Percentiles rank a stretch among this genome's conserved stretches.
Conservation (phyloP, 2,329 filamentous ascomycete species). For the Pseudogymnoascus sp. region DNA sequence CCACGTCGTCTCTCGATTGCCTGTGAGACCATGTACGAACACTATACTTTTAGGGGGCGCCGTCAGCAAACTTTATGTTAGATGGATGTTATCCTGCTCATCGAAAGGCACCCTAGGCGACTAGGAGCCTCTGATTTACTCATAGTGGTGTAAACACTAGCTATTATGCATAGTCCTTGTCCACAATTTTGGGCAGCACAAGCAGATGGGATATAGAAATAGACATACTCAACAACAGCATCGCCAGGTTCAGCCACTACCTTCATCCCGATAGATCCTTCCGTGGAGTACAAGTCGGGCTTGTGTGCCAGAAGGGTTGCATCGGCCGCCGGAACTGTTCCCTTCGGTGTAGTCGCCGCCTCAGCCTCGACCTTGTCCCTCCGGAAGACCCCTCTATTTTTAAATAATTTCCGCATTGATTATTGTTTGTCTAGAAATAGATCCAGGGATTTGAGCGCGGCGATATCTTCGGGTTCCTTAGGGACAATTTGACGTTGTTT, state of each 20-base stretch:
- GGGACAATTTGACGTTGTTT: neutral
- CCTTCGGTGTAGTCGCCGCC: neutral
- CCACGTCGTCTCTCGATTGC: constrained; percentile 35
- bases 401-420: neutral
- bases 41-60: constrained; percentile 24
- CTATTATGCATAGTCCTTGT: neutral
- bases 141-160: neutral
- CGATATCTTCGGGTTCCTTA: neutral
- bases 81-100: neutral
- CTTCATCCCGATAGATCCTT: constrained; percentile 12
- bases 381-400: neutral
- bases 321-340: neutral
- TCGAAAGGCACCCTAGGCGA: neutral
- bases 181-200: neutral
- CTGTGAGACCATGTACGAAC: constrained; percentile 37
- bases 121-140: neutral
- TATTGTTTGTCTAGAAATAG: neutral
- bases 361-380: neutral
- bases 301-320: neutral
- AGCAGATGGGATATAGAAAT: neutral
- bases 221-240: constrained; percentile 12
- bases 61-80: neutral
- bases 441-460: neutral
- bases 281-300: constrained; percentile 12
- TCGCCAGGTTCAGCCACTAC: constrained; percentile 11